Base-by-base conservation (phyloP, 2,329 filamentous ascomycete genomes). In the Penicillium psychrosexuale region DNA sequence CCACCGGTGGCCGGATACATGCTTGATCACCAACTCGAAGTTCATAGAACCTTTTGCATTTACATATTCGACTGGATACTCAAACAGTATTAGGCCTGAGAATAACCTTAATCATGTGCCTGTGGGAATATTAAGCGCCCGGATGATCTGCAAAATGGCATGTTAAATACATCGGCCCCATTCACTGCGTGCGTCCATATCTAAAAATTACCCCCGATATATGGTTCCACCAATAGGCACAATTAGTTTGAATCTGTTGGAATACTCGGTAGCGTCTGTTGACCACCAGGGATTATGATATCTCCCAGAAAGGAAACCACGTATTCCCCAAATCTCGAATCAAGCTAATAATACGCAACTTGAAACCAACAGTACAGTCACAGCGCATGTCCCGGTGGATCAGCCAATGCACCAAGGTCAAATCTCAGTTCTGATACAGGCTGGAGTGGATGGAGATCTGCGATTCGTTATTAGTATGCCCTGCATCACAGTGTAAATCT, bases 51-150 rank as follows among this genome's bases (percentile, higher is more conserved):
- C 3, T 3, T 15, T 12, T 6, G 1, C 8, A 8, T n/a, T 17
- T 24, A 1, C 7, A 17, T 12, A 40, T 12, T 24, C 24, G 2
- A 24, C 12, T 8, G 7, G 5, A 9, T 15, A 1, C 1, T 5
- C 1, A 4, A 1, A 3, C 22, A 2, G 0, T 15, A 6, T 15
- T 3, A 15, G 2, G 2, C 13, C 2, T 4, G 24, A 15, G 1
- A 7, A 5, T 8, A 15, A 8, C 13, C 2, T 13, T 24, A 4
- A 22, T 38, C 6, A 3, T 40, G 7, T 15, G 19, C 13, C 4
- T n/a, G 2, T 9, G 5, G 8, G 13, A 33, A 28, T 4, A 33
- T 24, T 24, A 33, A 33, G 5, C 8, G 8, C 17, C 17, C 4
- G 22, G 11, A 15, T 11, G 13, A 24, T n/a, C 30, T 3, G 3